Evolutionary conservation across 2,329 filamentous ascomycete genomes (phyloP).

Genomic region (Exserohilum turcica): DNA sequence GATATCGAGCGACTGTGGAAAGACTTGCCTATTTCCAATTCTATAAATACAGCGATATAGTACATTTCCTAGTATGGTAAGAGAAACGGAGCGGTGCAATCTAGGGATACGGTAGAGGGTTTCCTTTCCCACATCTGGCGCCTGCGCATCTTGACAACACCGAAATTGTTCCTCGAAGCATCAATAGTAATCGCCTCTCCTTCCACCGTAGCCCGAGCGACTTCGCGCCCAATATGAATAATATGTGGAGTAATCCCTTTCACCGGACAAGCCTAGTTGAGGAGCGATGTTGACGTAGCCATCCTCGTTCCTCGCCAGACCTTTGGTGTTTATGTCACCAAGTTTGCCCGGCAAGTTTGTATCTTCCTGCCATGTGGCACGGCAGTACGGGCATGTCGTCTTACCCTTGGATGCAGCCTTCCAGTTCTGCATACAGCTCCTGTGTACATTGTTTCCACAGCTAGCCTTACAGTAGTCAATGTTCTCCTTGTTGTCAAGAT

Average conservation of each 20-base stretch:
- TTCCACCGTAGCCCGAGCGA: slow-evolving; percentile 13
- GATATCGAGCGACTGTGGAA: not conserved
- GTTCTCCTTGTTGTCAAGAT: slow-evolving; percentile 41
- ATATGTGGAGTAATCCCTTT: slow-evolving; percentile 48
- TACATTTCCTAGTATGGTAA: too few species aligned
- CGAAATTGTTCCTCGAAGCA: not conserved
- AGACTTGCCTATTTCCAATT: too few species aligned
- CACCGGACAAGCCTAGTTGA: slow-evolving; percentile 62
- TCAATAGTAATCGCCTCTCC: slow-evolving; percentile 4
- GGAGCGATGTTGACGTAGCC: slow-evolving; percentile 67
- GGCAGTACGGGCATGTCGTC: slow-evolving; percentile 67
- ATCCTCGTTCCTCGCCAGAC: slow-evolving; percentile 51
- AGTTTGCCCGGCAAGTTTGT: slow-evolving; percentile 48
- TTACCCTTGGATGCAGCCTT: slow-evolving; percentile 32
- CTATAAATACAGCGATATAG: too few species aligned
- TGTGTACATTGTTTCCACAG: slow-evolving; percentile 69
- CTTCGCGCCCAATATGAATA: slow-evolving; percentile 32
- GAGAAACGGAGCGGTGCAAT: too few species aligned
- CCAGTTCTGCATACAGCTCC: slow-evolving; percentile 63
- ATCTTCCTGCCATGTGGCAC: slow-evolving; percentile 58
- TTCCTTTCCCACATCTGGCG: too few species aligned
- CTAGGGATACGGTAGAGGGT: too few species aligned
- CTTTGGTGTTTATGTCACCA: slow-evolving; percentile 54
- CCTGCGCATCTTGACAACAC: not conserved
- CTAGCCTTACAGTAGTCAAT: slow-evolving; percentile 62